Evolutionary conservation across 257 asterid genomes (phyloP).

Genomic region (Coffea eugenioides): DNA sequence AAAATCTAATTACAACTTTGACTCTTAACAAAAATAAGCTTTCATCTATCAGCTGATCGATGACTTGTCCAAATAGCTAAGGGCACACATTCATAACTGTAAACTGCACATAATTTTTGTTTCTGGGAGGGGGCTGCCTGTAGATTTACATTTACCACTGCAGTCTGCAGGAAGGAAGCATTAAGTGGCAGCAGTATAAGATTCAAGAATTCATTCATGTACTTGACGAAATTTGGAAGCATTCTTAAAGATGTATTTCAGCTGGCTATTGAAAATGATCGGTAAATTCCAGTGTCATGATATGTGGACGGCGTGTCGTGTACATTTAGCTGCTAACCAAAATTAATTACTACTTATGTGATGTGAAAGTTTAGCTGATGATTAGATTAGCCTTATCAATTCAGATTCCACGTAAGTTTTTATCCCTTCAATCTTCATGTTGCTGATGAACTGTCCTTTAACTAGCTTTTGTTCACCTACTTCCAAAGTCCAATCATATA

Average conservation of each 20-base stretch:
- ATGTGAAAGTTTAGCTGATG: conserved; percentile 15
- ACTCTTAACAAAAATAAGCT: too few species aligned
- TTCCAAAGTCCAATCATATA: neutral
- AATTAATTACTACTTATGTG: conserved; percentile 1
- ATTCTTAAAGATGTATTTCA: neutral
- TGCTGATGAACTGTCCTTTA: neutral
- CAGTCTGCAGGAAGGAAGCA: too few species aligned
- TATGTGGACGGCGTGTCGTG: neutral
- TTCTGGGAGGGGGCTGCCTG: too few species aligned
- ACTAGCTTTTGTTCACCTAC: conserved; percentile 1
- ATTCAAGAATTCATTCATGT: neutral
- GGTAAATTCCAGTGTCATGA: neutral
- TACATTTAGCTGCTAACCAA: neutral
- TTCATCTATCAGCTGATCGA: too few species aligned
- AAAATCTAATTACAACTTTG: too few species aligned
- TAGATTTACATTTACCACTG: too few species aligned
- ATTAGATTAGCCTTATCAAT: conserved; percentile 7
- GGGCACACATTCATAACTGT: too few species aligned
- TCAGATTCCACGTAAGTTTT: neutral
- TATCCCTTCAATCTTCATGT: neutral
- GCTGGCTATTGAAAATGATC: neutral
- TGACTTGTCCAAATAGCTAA: too few species aligned
- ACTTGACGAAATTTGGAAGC: neutral
- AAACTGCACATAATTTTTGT: too few species aligned
- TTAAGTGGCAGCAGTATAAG: neutral